Base-by-base conservation (phyloP, 805 yeast genomes). In the Starmerella gropengiesseri region DNA sequence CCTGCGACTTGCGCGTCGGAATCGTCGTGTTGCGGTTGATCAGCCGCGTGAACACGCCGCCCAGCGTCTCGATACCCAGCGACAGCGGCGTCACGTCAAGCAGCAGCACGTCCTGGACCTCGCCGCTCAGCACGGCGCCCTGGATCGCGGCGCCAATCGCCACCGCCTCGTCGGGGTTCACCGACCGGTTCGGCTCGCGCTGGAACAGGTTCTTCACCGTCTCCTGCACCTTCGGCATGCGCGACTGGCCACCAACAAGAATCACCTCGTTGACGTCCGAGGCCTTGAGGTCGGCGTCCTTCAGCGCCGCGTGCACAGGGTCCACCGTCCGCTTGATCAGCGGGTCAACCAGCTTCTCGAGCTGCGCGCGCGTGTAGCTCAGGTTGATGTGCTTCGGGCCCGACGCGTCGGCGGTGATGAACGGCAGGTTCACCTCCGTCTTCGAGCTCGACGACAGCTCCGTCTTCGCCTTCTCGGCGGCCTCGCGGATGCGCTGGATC, bases 111-210 rank as follows among this genome's bases (percentile, higher is more conserved):
- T 86, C 94, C 62, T 82, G 83, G 53, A 86, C 94, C 66, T 84
- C 94, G 65, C 96, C 96, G 46, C 94, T 81, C 51, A 86, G 71
- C 51, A 86, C 94, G 58, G 94, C 96, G 67, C 95, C 96, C 71
- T 86, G 96, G 57, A 86, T 87, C 46, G 95, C 95, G 52, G 96
- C 96, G 69, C 96, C 96, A 67, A 86, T 77, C 55, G 93, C 91
- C 48, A 82, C 93, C 37, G 93, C 93, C 71, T 82, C 93, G 61
- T 82, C 93, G 38, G 96, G 96, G 77, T 86, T 86, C 57, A 86
- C 94, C 42, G 89, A 77, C 70, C 81, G 85, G 60, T 83, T 81
- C 55, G 95, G 93, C 55, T 78, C 82, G 65, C 73, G 80, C 60
- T 78, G 79, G 67, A 86, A 86, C 58, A 82, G 72, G 41, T 72